Conservation (phyloP, 805 yeast species). For the Candida ficus region DNA sequence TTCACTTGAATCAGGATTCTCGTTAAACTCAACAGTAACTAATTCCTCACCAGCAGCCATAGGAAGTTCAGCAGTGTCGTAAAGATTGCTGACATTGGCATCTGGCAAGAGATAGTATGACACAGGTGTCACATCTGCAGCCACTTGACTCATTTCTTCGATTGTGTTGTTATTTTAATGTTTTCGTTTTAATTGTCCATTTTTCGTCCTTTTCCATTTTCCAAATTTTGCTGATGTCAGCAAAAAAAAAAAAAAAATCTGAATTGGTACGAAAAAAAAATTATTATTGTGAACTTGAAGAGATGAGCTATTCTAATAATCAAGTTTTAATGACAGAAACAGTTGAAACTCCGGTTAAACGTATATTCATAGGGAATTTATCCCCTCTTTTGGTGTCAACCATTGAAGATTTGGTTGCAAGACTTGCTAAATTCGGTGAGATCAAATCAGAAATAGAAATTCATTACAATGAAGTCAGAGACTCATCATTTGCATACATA, state of each 20-base stretch:
- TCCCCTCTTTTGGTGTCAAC: conserved; percentile 46
- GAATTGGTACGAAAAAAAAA: too few relatives aligned
- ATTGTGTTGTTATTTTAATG: too few relatives aligned
- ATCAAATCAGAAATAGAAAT: conserved; percentile 43
- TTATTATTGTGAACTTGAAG: neutral
- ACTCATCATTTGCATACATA: conserved; percentile 53
- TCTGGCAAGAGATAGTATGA: conserved; percentile 5
- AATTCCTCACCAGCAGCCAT: conserved; percentile 73
- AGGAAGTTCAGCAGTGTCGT: conserved; percentile 49
- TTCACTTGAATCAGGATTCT: conserved; percentile 85
- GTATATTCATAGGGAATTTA: conserved; percentile 67
- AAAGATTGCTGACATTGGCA: too few relatives aligned
- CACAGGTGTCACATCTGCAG: conserved; percentile 6
- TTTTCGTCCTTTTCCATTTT: neutral
- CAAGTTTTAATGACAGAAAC: neutral
- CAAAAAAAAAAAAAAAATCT: neutral
- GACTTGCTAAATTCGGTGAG: conserved; percentile 63
- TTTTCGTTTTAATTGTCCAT: neutral
- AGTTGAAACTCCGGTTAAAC: conserved; percentile 9
- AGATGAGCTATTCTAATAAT: neutral
- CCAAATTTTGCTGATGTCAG: too few relatives aligned
- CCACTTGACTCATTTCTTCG: conserved; percentile 7
- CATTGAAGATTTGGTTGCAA: conserved; percentile 39
- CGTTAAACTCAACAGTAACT: conserved; percentile 79
- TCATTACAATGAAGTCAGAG: conserved; percentile 44